Percentiles rank a stretch among this genome's conserved stretches.
Conservation (phyloP, 2,329 filamentous ascomycete genomes). For the Xylaria polymorpha region DNA sequence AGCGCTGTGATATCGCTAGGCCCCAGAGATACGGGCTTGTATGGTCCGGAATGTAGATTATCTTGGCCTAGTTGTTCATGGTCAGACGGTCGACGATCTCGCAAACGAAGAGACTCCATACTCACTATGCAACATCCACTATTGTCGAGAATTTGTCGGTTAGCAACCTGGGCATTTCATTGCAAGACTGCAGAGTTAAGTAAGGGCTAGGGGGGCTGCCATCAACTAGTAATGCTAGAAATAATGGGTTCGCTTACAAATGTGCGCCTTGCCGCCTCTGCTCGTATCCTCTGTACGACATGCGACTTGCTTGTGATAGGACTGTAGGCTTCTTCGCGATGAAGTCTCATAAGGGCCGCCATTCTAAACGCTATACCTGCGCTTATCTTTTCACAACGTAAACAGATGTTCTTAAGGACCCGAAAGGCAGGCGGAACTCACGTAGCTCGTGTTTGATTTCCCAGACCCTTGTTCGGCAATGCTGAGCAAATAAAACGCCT, state of each 20-base stretch:
- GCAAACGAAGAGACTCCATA: slow-evolving; percentile 23
- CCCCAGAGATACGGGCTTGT: slow-evolving; percentile 62
- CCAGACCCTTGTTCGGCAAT: slow-evolving; percentile 69
- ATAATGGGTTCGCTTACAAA: slow-evolving; percentile 55
- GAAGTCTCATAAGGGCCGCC: slow-evolving; percentile 65
- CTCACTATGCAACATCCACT: slow-evolving; percentile 69
- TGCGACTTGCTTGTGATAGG: slow-evolving; percentile 55
- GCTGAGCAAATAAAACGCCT: slow-evolving; percentile 69
- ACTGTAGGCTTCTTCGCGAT: slow-evolving; percentile 66
- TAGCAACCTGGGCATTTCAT: slow-evolving; percentile 8
- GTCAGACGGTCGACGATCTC: slow-evolving; percentile 21
- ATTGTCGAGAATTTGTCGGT: slow-evolving; percentile 13
- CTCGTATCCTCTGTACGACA: slow-evolving; percentile 58
- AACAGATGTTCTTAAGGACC: slow-evolving; percentile 28
- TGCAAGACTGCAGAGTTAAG: background rate
- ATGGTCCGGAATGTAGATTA: slow-evolving; percentile 65
- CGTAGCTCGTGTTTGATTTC: slow-evolving; percentile 64
- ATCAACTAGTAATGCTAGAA: background rate
- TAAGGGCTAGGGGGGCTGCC: background rate
- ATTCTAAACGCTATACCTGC: slow-evolving; percentile 67
- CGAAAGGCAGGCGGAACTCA: slow-evolving; percentile 50
- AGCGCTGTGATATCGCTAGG: slow-evolving; percentile 66
- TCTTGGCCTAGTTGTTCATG: slow-evolving; percentile 58
- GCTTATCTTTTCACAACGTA: slow-evolving; percentile 58
- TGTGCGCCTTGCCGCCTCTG: slow-evolving; percentile 68